Evolutionary conservation across 176 grass and related monocot genomes (phyloP).

Genomic region (Carex scoparia): DNA sequence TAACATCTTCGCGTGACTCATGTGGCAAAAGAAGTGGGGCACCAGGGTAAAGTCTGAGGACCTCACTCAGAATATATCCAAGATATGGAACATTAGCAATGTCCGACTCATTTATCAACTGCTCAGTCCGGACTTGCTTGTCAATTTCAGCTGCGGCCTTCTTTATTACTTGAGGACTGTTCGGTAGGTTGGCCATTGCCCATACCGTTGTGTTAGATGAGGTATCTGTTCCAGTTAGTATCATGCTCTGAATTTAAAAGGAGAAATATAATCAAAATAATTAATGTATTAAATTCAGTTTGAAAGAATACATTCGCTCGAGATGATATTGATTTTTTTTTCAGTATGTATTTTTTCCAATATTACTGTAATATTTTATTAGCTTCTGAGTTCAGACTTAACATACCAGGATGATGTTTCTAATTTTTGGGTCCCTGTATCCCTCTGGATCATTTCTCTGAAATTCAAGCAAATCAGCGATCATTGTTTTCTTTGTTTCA

Average conservation of each 20-base stretch:
- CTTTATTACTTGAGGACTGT: slow-evolving; percentile 15
- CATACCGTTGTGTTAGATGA: slow-evolving; percentile 25
- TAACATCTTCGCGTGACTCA: slow-evolving; percentile 19
- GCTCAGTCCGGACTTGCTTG: not conserved
- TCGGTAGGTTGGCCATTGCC: slow-evolving; percentile 17
- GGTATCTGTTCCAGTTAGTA: slow-evolving; percentile 30
- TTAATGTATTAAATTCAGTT: too few species aligned
- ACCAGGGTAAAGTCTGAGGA: slow-evolving; percentile 22
- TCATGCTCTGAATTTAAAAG: too few species aligned
- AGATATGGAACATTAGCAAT: slow-evolving; percentile 22
- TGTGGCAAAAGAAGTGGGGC: slow-evolving; percentile 21
- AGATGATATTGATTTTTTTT: too few species aligned
- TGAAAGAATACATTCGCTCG: too few species aligned
- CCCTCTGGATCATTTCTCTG: slow-evolving; percentile 18
- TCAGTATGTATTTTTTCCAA: too few species aligned
- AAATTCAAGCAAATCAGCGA: slow-evolving; percentile 11
- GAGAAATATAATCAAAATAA: too few species aligned
- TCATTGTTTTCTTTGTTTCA: not conserved
- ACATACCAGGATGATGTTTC: slow-evolving; percentile 6
- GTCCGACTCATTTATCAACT: slow-evolving; percentile 25
- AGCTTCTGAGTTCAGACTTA: too few species aligned
- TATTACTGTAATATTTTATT: too few species aligned
- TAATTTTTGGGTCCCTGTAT: slow-evolving; percentile 4
- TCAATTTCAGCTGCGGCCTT: slow-evolving; percentile 21
- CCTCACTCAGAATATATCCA: slow-evolving; percentile 15